Evolutionary conservation across 1,284 basidiomycete species (phyloP), one percentile per base, ranked within the genome.

Genomic region (Omphalotus olearius): DNA sequence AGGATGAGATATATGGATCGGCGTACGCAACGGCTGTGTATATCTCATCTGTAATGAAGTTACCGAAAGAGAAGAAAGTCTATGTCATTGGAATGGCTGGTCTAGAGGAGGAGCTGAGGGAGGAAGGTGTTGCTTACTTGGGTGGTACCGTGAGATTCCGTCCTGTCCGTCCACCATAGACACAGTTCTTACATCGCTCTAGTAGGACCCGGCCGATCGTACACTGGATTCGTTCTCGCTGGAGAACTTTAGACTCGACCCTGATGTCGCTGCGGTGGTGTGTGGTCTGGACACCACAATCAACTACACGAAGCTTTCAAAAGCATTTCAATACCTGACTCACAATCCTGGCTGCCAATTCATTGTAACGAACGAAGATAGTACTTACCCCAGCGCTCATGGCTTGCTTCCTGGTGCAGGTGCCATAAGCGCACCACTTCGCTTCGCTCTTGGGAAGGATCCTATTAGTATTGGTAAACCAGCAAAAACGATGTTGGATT

Each of bases 1-100:
- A 96, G 91, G 88, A 93, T 53, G 96, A 99, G 66, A 91, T 99
- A 53, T 97, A 93, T 62, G 94, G 95, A 44, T 98, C 94, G 5
- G 94, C 93, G 1, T 97, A 91, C 65, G 94, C 95, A 3, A 81
- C 93, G 4, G 95, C 96, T 1, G 88, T 95, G 9, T 98, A 98
- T 69, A 72, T 99, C 20, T 93, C 92, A 2, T 83, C 90, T 39
- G 88, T 97, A 16, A 75, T 98, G 59, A 88, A 93, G 57, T 78
- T 98, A 57, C 92, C 91, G 9, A 88, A 88, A 60, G 83, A 92
- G 66, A 93, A 98, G 73, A 93, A 91, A 66, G 95, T 97, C 6
- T 99, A 95, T 69, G 91, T 99, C 11, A 88, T 99, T 53, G 97
- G 97, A 1, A 91, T 94, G 83, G 69, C 77, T 39, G 95, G 95